Evolutionary conservation across 23 red algal species (phyloP), one percentile per base, ranked within the genome.

Genomic region (Cyanidium caldarium): DNA sequence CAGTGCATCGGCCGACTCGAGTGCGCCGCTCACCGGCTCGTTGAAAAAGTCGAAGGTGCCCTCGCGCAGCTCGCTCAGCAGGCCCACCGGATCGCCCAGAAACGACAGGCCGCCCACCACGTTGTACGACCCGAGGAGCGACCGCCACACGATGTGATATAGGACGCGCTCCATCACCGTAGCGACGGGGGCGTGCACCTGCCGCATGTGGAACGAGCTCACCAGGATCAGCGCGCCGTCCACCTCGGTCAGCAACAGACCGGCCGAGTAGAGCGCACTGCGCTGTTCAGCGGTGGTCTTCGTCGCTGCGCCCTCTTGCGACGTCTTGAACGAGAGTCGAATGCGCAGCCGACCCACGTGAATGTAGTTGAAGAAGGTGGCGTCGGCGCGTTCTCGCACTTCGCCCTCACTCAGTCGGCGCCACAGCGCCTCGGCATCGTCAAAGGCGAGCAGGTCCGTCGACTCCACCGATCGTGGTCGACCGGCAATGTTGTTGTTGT

Each of bases 11-110:
- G 19, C 31, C n/a, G 51, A 61, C 51, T 61, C 51, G 51, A 61
- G 31, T 5, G 31, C n/a, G 7, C 51, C 51, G 21, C 13, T 61
- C n/a, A 61, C 31, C 7, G 51, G 51, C 51, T 61, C 51, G 51
- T 61, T 61, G 21, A 61, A 61, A 25, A 61, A 61, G 21, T 61
- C 51, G 31, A 61, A 61, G 7, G 51, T 61, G 10, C 51, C 51
- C 31, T 61, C 51, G 21, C 51, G 51, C 7, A 61, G 51, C 23
- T 61, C 51, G 31, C 31, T 10, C 13, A 61, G 21, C 51, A 16
- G 31, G 23, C 51, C 51, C n/a, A 28, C 51, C 31, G 51, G 51
- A 61, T 61, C 51, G 5, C 51, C 51, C n/a, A 61, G 51, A 16
- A 16, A 61, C n/a, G n/a, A 28, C 51, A 61, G 21, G 7, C 51